Percentiles rank a stretch among this genome's conserved stretches.
Conservation (phyloP, 768 basidiomycete genomes). For the Termitomyces titanicus region DNA sequence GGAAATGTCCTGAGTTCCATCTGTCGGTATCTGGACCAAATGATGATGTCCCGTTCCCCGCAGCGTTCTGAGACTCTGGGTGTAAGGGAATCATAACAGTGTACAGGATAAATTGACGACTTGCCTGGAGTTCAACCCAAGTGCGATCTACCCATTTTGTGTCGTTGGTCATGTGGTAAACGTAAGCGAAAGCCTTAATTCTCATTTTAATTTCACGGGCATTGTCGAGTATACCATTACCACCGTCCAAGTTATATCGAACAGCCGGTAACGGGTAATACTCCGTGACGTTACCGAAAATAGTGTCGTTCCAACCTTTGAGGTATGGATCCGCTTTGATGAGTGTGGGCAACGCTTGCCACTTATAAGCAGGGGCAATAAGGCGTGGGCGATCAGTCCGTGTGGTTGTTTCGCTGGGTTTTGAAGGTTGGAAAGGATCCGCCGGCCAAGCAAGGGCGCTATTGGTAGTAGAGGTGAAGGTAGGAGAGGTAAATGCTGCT, state of each 20-base stretch:
- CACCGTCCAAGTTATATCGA: constrained; percentile 70
- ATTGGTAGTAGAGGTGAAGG: constrained; percentile 58
- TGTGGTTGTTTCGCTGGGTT: constrained; percentile 53
- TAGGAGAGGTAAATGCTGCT: constrained; percentile 66
- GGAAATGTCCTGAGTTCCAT: constrained; percentile 92
- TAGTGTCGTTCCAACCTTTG: constrained; percentile 83
- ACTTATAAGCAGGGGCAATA: constrained; percentile 89
- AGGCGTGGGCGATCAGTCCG: constrained; percentile 85
- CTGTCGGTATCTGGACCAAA: constrained; percentile 67
- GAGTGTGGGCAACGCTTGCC: constrained; percentile 74
- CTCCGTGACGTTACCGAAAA: constrained; percentile 83
- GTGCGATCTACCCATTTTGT: constrained; percentile 87
- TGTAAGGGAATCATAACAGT: background rate
- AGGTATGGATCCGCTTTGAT: constrained; percentile 87
- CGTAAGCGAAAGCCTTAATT: constrained; percentile 91
- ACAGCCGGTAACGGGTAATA: constrained; percentile 65
- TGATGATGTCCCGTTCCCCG: constrained; percentile 56
- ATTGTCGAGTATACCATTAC: constrained; percentile 88
- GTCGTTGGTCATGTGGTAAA: constrained; percentile 86
- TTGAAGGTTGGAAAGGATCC: constrained; percentile 71
- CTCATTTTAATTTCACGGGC: constrained; percentile 87
- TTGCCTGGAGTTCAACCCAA: constrained; percentile 78
- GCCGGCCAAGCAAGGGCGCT: constrained; percentile 66
- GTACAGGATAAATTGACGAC: constrained; percentile 19
- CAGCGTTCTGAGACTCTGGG: constrained; percentile 53